Evolutionary conservation across 1,284 basidiomycete genomes (phyloP).

Genomic region (Apiotrichum siamense): DNA sequence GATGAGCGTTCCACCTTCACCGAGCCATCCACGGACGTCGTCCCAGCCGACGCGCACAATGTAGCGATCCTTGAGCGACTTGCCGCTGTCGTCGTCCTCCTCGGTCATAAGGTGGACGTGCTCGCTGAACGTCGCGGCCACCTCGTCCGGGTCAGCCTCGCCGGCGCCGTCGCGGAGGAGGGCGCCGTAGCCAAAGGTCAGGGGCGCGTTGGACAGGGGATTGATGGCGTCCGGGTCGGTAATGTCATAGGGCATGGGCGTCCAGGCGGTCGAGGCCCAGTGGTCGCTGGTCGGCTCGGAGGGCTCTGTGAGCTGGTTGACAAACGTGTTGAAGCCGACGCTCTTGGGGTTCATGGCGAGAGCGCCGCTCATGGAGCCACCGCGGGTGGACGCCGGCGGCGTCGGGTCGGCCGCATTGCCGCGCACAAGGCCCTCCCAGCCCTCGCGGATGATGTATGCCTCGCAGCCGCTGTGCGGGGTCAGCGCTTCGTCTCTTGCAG

Average conservation of each 20-base stretch:
- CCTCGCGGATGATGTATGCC: conserved; percentile 89
- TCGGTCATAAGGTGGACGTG: conserved; percentile 31
- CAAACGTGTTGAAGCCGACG: conserved; percentile 26
- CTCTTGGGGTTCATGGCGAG: conserved; percentile 27
- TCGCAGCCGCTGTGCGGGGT: conserved; percentile 72
- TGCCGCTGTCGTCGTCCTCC: conserved; percentile 48
- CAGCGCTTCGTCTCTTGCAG: background rate
- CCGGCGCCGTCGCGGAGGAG: conserved; percentile 85
- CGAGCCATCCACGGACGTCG: conserved; percentile 92
- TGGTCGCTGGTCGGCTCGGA: conserved; percentile 17
- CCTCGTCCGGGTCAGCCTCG: conserved; percentile 53
- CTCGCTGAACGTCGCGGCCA: conserved; percentile 35
- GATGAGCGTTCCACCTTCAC: conserved; percentile 92
- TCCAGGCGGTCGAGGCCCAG: background rate
- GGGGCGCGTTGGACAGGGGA: conserved; percentile 40
- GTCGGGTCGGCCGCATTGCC: conserved; percentile 50
- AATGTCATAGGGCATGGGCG: conserved; percentile 10
- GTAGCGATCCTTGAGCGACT: conserved; percentile 79
- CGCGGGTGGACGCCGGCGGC: conserved; percentile 23
- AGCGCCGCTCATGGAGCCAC: conserved; percentile 19
- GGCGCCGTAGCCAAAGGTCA: conserved; percentile 85
- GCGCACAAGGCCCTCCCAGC: conserved; percentile 83
- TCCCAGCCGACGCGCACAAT: conserved; percentile 98
- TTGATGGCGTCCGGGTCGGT: conserved; percentile 29
- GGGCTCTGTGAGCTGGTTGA: conserved; percentile 12